Evolutionary conservation across 2,329 filamentous ascomycete species (phyloP).

Genomic region (Fusarium algeriense): DNA sequence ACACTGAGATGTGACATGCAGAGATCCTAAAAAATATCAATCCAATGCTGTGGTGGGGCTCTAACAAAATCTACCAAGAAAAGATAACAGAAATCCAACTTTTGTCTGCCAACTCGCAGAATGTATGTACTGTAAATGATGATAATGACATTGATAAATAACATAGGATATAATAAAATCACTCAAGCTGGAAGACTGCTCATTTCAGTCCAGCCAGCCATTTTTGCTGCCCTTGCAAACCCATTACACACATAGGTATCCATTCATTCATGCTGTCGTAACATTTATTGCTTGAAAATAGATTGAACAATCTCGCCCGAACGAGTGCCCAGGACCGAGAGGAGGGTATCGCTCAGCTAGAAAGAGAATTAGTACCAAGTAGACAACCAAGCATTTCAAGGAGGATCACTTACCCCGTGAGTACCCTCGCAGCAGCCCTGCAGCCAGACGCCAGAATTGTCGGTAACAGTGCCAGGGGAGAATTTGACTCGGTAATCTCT

Average conservation of each 20-base stretch:
- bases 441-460: conserved; percentile 85
- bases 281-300: conserved; percentile 67
- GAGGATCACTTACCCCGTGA: conserved; percentile 78
- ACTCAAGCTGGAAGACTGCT: conserved; percentile 21
- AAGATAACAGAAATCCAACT: conserved; percentile 15
- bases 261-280: conserved; percentile 40
- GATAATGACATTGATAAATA: conserved; percentile 11
- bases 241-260: conserved; percentile 41
- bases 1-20: not conserved
- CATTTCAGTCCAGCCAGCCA: conserved; percentile 29
- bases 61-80: conserved; percentile 33
- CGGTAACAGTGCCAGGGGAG: conserved; percentile 73
- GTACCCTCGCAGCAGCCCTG: conserved; percentile 95
- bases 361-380: conserved; percentile 32
- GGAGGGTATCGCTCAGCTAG: conserved; percentile 82
- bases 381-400: conserved; percentile 3
- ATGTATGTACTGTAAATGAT: conserved; percentile 21
- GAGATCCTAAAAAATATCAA: conserved; percentile 2
- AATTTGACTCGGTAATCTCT: conserved; percentile 86
- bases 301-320: conserved; percentile 83
- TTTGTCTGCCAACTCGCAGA: conserved; percentile 16
- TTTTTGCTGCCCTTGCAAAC: conserved; percentile 44
- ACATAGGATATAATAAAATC: conserved; percentile 34
- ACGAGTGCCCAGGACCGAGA: conserved; percentile 81
- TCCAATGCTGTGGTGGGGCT: conserved; percentile 14